Evolutionary conservation across 345 rosid genomes (phyloP).

Genomic region (Bretschneidera sinensis): DNA sequence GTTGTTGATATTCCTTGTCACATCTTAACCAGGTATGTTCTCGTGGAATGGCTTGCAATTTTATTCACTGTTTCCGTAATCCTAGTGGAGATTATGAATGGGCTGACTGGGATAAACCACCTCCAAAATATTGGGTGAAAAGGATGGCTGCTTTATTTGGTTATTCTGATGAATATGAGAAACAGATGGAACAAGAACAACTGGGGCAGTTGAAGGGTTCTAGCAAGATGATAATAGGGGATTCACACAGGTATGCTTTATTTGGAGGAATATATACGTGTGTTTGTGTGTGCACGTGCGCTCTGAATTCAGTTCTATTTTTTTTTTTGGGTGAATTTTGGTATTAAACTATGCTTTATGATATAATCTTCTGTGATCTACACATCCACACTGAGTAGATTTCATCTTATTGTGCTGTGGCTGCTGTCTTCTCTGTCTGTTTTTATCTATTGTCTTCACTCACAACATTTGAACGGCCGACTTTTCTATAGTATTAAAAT

Average conservation of each 20-base stretch:
- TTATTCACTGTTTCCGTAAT: constrained; percentile 90
- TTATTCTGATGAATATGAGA: constrained; percentile 46
- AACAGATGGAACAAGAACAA: constrained; percentile 33
- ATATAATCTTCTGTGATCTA: constrained; percentile 10
- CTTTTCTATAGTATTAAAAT: too few species aligned
- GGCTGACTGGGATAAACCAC: constrained; percentile 94
- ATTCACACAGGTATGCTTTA: constrained; percentile 36
- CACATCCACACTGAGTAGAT: too few species aligned
- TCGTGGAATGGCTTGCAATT: constrained; percentile 89
- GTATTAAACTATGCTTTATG: constrained; percentile 1
- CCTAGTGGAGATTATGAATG: constrained; percentile 99
- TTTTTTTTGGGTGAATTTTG: constrained; percentile 4
- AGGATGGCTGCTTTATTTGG: constrained; percentile 90
- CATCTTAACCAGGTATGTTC: constrained; percentile 71
- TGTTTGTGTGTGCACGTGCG: neutral
- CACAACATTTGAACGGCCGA: too few species aligned
- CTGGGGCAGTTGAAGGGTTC: constrained; percentile 25
- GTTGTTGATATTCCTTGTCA: constrained; percentile 8
- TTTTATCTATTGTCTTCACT: too few species aligned
- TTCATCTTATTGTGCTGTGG: too few species aligned
- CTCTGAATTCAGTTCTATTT: neutral
- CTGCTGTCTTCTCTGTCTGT: too few species aligned
- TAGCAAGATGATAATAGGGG: constrained; percentile 24
- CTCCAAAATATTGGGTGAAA: constrained; percentile 81
- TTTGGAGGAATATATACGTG: neutral